Evolutionary conservation across 306 rosid genomes (phyloP), one percentile per base, ranked within the genome.

Genomic region (Senna siamea): DNA sequence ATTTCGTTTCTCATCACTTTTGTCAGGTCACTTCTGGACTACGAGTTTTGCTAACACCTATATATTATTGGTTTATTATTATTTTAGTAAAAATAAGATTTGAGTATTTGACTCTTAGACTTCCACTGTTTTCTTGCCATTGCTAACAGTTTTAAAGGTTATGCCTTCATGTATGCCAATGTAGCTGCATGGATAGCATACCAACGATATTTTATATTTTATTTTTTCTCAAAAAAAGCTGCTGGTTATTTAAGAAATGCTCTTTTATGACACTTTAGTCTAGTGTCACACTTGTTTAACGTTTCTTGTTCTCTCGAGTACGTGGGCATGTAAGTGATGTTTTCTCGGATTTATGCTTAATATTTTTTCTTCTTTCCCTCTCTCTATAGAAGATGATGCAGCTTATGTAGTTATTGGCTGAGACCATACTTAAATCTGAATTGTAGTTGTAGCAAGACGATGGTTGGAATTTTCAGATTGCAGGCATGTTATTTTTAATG

Each of bases 401-500:
- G n/a, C 35, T 44, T 72, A 54, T 32, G 5, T 57, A 47, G 60
- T 34, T 43, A 62, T 69, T 58, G 30, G 38, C 19, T 66, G 7
- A 18, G 73, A 32, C 11, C 51, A 70, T 43, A 37, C 35, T 37
- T 18, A 17, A 28, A 47, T 50, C 38, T 50, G 50, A 3, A 52
- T 3, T 26, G 13, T 28, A 23, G 56, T 7, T n/a, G 40, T 48
- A 40, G 30, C 14, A 22, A 54, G 72, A 74, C 61, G 58, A 22
- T 15, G 19, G 35, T 19, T 17, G 17, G 46, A 41, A 12, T 17
- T 54, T 43, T 54, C 38, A 14, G 22, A 5, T 32, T 9, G 50
- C 66, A 38, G 1, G 23, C 6, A 38, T 55, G 26, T 57, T 70
- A n/a, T 55, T 66, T 69, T 63, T 70, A 47, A 32, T 70, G 73